Conservation (phyloP, 2,329 filamentous ascomycete species). For the Didymella glomerata region DNA sequence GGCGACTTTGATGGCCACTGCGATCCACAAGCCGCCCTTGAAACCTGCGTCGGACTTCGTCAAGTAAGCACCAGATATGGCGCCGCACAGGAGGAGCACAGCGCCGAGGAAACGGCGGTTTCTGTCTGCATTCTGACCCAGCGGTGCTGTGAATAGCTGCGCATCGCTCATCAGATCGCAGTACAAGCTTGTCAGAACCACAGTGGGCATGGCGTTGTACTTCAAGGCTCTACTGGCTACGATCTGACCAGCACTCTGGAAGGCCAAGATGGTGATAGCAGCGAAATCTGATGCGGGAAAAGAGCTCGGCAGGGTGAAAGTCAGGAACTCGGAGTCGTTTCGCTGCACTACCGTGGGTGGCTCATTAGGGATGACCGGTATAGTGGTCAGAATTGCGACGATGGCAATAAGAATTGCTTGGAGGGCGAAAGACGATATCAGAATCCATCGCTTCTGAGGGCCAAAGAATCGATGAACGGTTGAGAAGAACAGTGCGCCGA, state of each 20-base stretch:
- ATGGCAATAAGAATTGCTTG: constrained; percentile 63
- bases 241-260: constrained; percentile 64
- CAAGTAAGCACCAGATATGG: constrained; percentile 60
- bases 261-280: constrained; percentile 56
- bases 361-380: constrained; percentile 51
- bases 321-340: constrained; percentile 48
- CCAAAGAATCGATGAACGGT: constrained; percentile 62
- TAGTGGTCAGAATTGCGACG: constrained; percentile 58
- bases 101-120: constrained; percentile 59
- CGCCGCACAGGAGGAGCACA: constrained; percentile 58
- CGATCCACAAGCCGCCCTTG: constrained; percentile 27
- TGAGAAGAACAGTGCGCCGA: constrained; percentile 58
- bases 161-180: constrained; percentile 64
- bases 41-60: constrained; percentile 46
- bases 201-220: constrained; percentile 64
- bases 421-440: constrained; percentile 58
- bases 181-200: constrained; percentile 64
- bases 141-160: constrained; percentile 52
- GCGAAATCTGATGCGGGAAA: constrained; percentile 53
- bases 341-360: constrained; percentile 50
- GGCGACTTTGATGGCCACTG: constrained; percentile 9
- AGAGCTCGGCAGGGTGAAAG: constrained; percentile 35
- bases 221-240: constrained; percentile 60
- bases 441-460: constrained; percentile 59
- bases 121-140: constrained; percentile 59